Conservation (phyloP, 2,329 filamentous ascomycete genomes). For the Fonsecaea monophora region DNA sequence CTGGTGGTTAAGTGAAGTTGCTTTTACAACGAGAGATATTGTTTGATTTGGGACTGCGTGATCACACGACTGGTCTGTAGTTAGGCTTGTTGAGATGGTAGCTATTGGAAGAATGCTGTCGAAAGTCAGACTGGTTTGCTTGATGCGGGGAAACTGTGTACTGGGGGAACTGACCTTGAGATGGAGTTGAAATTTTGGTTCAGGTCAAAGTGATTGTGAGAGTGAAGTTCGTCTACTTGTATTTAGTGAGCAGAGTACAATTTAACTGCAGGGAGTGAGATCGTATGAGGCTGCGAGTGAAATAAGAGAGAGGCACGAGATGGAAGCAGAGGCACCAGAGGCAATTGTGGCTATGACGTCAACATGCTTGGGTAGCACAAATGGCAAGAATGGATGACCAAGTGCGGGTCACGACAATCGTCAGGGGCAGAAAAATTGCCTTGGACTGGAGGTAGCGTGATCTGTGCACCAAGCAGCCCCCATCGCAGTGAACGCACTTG, state of each 20-base stretch:
- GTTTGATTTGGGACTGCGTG: background rate
- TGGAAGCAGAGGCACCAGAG: background rate
- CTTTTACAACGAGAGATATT: background rate
- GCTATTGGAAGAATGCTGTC: background rate
- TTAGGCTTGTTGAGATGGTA: background rate
- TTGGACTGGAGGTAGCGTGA: slow-evolving; percentile 7
- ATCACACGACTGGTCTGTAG: slow-evolving; percentile 17
- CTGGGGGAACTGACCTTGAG: background rate
- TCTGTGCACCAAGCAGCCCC: slow-evolving; percentile 4
- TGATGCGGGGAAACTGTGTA: background rate
- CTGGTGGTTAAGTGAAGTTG: background rate
- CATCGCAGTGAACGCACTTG: background rate
- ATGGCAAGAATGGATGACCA: background rate
- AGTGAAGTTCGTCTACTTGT: background rate
- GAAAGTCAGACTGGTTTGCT: background rate
- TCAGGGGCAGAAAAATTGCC: slow-evolving; percentile 18
- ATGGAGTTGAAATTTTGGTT: background rate
- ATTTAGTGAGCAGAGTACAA: background rate
- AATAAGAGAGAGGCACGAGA: slow-evolving; percentile 10
- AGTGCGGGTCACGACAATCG: background rate
- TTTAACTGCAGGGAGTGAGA: slow-evolving; percentile 4
- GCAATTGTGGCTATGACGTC: slow-evolving; percentile 14
- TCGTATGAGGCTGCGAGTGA: slow-evolving; percentile 8
- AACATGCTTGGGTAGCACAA: slow-evolving; percentile 5
- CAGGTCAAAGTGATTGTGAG: background rate